Conservation (phyloP, 2,329 filamentous ascomycete species). For the Trichoderma pleuroti region DNA sequence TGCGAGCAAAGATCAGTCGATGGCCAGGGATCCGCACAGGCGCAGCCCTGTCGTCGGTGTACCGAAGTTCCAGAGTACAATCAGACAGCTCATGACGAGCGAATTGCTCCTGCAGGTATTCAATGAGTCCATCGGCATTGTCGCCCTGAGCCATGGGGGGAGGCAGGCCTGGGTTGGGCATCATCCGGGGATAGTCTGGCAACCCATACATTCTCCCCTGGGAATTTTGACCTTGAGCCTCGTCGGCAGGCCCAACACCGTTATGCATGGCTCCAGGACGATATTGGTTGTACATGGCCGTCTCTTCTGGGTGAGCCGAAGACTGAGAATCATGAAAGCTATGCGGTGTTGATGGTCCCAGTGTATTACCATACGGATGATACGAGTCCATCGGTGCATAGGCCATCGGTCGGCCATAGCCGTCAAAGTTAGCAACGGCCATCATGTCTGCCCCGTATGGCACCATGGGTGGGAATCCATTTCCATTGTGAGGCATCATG, state of each 20-base stretch:
- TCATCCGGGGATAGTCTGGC: slow-evolving; percentile 33
- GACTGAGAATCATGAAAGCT: slow-evolving; percentile 62
- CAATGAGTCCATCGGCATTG: slow-evolving; percentile 37
- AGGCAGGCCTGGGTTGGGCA: slow-evolving; percentile 30
- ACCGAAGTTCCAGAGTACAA: slow-evolving; percentile 46
- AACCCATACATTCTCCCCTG: slow-evolving; percentile 32
- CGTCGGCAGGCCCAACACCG: slow-evolving; percentile 32
- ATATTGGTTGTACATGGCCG: slow-evolving; percentile 40
- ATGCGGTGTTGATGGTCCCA: slow-evolving; percentile 55
- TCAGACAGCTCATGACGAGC: slow-evolving; percentile 37
- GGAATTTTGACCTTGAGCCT: slow-evolving; percentile 29
- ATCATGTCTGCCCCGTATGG: slow-evolving; percentile 36
- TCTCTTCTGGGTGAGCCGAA: slow-evolving; percentile 48
- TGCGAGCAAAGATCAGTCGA: slow-evolving; percentile 54
- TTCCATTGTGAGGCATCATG: slow-evolving; percentile 30
- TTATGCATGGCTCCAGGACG: slow-evolving; percentile 40
- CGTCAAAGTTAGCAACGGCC: slow-evolving; percentile 35
- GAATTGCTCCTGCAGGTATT: slow-evolving; percentile 39
- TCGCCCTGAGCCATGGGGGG: slow-evolving; percentile 30
- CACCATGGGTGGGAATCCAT: slow-evolving; percentile 39
- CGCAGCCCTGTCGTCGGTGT: slow-evolving; percentile 37
- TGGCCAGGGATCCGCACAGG: slow-evolving; percentile 50
- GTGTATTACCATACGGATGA: slow-evolving; percentile 36
- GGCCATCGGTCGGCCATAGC: slow-evolving; percentile 37
- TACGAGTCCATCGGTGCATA: slow-evolving; percentile 37